Evolutionary conservation across 129 eudicot genomes (phyloP).

Genomic region (Arctium lappa): DNA sequence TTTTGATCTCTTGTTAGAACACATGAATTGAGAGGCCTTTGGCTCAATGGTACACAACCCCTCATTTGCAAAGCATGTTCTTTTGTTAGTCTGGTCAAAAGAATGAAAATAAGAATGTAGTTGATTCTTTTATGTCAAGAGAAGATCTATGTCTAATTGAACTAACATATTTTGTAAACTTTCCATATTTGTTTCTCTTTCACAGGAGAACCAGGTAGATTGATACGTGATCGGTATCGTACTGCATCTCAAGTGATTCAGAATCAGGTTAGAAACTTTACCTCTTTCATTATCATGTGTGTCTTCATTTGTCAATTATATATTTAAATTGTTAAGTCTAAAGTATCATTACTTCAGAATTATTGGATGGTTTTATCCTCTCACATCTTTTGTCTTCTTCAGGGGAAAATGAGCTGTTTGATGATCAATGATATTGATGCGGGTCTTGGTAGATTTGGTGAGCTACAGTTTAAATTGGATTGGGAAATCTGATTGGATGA

Average conservation of each 20-base stretch:
- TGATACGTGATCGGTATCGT: slow-evolving; percentile 96
- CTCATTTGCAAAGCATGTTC: not conserved
- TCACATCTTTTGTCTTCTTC: slow-evolving; percentile 24
- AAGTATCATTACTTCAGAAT: slow-evolving; percentile 9
- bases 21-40: not conserved
- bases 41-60: not conserved
- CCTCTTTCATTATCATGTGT: slow-evolving; percentile 37
- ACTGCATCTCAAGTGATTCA: slow-evolving; percentile 96
- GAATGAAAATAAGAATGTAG: not conserved
- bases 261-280: slow-evolving; percentile 78
- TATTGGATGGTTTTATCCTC: not conserved
- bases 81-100: not conserved
- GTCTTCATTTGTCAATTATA: not conserved
- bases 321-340: slow-evolving; percentile 5
- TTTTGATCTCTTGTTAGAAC: not conserved
- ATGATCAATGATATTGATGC: slow-evolving; percentile 97
- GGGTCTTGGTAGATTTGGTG: slow-evolving; percentile 99
- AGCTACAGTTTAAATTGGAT: slow-evolving; percentile 44
- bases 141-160: not conserved
- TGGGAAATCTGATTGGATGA: slow-evolving; percentile 39
- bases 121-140: slow-evolving; percentile 4
- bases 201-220: slow-evolving; percentile 93
- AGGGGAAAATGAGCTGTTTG: slow-evolving; percentile 98
- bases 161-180: slow-evolving; percentile 11
- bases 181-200: slow-evolving; percentile 16